phyloP scores from a whole-genome alignment of 345 rosid species.

The Lepidium sativum region DNA sequence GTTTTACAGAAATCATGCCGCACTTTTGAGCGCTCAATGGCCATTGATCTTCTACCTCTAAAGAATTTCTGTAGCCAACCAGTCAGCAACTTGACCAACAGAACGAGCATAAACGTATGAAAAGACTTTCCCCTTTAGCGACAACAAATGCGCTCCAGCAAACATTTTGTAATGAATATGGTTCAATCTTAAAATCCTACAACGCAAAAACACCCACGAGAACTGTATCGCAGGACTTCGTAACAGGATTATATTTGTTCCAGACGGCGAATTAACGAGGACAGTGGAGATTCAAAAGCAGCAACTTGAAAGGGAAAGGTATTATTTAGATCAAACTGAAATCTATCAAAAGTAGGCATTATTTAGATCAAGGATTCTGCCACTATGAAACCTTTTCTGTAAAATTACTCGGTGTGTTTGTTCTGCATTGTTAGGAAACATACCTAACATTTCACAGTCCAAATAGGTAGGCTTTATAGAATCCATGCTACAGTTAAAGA shows the following conservation, averaged over 20 bases:
- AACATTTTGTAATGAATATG: not conserved
- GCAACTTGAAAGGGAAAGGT: not conserved
- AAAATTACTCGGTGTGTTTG: not conserved
- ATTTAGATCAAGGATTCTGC: not conserved
- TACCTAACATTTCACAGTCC: not conserved
- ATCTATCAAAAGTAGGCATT: not conserved
- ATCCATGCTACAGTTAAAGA: not conserved
- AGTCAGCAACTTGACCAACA: conserved; percentile 30
- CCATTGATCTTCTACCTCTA: conserved; percentile 78
- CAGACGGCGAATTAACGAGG: not conserved
- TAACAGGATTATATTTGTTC: not conserved
- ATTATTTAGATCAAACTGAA: not conserved
- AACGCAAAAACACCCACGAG: not conserved
- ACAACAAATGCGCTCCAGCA: conserved; percentile 1
- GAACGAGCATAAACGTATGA: not conserved
- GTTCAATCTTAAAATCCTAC: conserved; percentile 8
- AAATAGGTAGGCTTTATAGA: not conserved
- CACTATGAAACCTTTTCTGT: not conserved
- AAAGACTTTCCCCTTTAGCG: not conserved
- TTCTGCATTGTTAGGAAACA: conserved; percentile 16
- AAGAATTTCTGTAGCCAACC: conserved; percentile 74
- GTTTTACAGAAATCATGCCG: conserved; percentile 53
- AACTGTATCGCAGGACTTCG: not conserved
- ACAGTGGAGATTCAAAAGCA: not conserved
- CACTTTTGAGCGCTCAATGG: conserved; percentile 52